A percentile compares a stretch with the other conserved stretches of the same genome.
Conservation (phyloP, 2,329 filamentous ascomycete genomes). For the Diplodia scrobiculata region DNA sequence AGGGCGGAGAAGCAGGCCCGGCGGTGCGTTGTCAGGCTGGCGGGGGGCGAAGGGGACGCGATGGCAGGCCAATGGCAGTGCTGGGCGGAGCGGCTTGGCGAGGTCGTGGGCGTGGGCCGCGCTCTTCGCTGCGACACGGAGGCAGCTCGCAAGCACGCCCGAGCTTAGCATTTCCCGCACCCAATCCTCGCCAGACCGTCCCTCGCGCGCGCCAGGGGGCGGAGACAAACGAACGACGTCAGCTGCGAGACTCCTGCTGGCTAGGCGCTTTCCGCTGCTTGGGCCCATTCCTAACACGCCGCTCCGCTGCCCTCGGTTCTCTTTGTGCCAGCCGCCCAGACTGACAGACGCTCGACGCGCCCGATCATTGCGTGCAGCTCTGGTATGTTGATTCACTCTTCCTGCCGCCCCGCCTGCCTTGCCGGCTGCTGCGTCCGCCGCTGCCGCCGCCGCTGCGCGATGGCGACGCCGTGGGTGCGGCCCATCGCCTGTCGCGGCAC, state of each 20-base stretch:
- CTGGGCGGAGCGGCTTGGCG: slow-evolving; percentile 24
- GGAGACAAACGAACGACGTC: slow-evolving; percentile 34
- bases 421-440: neutral
- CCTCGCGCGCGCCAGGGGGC: slow-evolving; percentile 35
- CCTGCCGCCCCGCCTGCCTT: slow-evolving; percentile 22
- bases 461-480: slow-evolving; percentile 17
- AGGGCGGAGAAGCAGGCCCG: slow-evolving; percentile 8
- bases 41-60: slow-evolving; percentile 5
- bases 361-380: slow-evolving; percentile 32
- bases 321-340: slow-evolving; percentile 39
- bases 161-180: slow-evolving; percentile 27
- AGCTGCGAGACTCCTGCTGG: slow-evolving; percentile 38
- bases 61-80: slow-evolving; percentile 18
- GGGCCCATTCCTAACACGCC: slow-evolving; percentile 37
- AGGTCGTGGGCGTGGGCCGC: slow-evolving; percentile 24
- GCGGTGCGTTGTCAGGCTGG: neutral
- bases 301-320: slow-evolving; percentile 32
- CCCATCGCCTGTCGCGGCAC: slow-evolving; percentile 25
- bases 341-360: slow-evolving; percentile 45
- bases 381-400: slow-evolving; percentile 41
- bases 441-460: slow-evolving; percentile 10
- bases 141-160: slow-evolving; percentile 25
- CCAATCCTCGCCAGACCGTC: slow-evolving; percentile 25
- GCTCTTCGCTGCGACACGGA: slow-evolving; percentile 26
- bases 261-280: slow-evolving; percentile 34